Conservation (phyloP, 73 alveolate species). For the Paramecium biaurelia region DNA sequence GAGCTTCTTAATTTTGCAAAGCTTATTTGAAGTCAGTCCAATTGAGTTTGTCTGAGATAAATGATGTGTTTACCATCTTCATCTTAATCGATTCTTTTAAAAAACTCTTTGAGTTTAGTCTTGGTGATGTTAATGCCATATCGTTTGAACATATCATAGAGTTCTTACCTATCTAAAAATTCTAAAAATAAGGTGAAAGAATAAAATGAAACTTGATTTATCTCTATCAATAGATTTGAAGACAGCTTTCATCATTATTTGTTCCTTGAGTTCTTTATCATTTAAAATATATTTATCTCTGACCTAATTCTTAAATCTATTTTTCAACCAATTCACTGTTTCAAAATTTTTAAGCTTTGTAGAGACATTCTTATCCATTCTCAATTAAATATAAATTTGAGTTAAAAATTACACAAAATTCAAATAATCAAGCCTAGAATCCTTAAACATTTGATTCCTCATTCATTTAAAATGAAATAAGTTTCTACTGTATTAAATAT, state of each 20-base stretch:
- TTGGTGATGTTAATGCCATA: conserved; percentile 25
- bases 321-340: conserved; percentile 28
- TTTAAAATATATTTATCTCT: conserved; percentile 31
- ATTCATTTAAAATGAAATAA: neutral
- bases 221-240: conserved; percentile 46
- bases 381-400: neutral
- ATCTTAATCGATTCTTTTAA: conserved; percentile 38
- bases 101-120: neutral
- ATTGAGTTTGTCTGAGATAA: neutral
- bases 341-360: neutral
- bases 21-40: conserved; percentile 50
- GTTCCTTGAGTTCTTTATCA: conserved; percentile 9
- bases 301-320: conserved; percentile 2
- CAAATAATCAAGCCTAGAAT: neutral
- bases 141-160: conserved; percentile 19
- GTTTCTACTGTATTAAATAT: neutral
- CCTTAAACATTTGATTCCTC: conserved; percentile 25
- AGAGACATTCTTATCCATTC: conserved; percentile 16
- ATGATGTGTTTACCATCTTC: conserved; percentile 10
- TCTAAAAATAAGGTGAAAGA: neutral
- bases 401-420: neutral
- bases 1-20: conserved; percentile 19
- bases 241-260: conserved; percentile 46
- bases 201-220: neutral
- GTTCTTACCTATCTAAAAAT: conserved; percentile 21